Conservation (phyloP, 495 filamentous ascomycete species). For the Penicillium chermesinum region DNA sequence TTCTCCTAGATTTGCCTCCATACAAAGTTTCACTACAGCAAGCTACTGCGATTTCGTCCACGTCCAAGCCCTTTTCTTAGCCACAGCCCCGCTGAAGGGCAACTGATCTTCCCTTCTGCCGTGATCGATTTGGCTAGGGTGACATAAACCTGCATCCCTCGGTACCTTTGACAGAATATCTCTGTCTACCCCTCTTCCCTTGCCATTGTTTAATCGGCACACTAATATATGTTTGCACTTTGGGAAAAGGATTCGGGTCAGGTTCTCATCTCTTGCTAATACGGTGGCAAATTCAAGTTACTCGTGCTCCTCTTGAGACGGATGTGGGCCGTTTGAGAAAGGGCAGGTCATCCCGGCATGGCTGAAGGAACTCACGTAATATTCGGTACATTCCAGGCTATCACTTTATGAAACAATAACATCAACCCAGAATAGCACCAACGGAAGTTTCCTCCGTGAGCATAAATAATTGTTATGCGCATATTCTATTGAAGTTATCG, state of each 20-base stretch:
- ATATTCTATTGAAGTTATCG: conserved; percentile 10
- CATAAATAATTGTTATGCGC: conserved; percentile 13
- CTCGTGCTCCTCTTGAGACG: not conserved
- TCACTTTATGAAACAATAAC: not conserved
- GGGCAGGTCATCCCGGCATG: not conserved
- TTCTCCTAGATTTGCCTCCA: conserved; percentile 5
- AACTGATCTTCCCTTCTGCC: conserved; percentile 1
- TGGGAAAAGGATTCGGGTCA: not conserved
- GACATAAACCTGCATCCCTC: not conserved
- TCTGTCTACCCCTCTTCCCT: not conserved
- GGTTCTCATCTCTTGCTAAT: not conserved
- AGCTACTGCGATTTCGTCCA: conserved; percentile 4
- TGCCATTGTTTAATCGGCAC: not conserved
- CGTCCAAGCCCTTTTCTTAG: not conserved
- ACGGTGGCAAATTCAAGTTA: not conserved
- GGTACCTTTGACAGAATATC: not conserved
- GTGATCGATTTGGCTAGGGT: conserved; percentile 14
- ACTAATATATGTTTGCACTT: not conserved
- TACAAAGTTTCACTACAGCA: conserved; percentile 12
- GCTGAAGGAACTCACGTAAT: conserved; percentile 1
- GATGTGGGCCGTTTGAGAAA: not conserved
- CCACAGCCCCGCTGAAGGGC: conserved; percentile 1
- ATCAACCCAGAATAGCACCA: not conserved
- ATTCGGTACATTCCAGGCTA: conserved; percentile 11
- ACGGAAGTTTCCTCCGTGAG: not conserved